Percentiles rank a stretch among this genome's conserved stretches.
Conservation (phyloP, 2,329 filamentous ascomycete species). For the Arthroderma uncinatum region DNA sequence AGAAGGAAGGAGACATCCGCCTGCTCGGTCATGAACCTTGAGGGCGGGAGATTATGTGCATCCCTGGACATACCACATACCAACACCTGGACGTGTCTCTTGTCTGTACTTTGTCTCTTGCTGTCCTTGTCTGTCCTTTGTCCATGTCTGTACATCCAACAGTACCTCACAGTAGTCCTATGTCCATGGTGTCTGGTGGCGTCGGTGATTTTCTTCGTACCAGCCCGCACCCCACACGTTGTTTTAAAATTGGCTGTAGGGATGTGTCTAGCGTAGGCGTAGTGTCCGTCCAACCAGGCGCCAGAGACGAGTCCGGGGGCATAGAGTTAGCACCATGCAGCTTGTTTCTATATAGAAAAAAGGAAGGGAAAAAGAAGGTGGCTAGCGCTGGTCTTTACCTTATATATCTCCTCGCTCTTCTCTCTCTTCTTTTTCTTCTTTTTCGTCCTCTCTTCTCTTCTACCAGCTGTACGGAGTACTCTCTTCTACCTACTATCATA, state of each 20-base stretch:
- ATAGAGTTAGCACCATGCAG: background rate
- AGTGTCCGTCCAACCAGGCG: background rate
- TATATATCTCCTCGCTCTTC: background rate
- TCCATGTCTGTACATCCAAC: too few relatives aligned
- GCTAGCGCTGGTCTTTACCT: too few relatives aligned
- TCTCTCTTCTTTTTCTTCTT: background rate
- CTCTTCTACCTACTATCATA: background rate
- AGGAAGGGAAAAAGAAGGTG: background rate
- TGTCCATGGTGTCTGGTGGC: too few relatives aligned
- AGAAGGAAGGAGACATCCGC: background rate
- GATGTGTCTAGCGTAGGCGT: background rate
- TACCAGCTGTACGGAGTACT: background rate
- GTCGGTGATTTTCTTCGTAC: too few relatives aligned
- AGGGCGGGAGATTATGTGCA: conserved; percentile 3
- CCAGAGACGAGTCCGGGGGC: background rate
- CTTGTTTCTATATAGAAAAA: background rate
- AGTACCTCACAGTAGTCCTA: too few relatives aligned
- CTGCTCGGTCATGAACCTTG: background rate
- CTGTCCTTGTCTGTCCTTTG: too few relatives aligned
- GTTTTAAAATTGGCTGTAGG: background rate
- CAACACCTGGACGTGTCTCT: too few relatives aligned
- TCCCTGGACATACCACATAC: background rate
- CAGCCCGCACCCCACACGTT: background rate
- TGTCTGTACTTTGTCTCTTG: too few relatives aligned
- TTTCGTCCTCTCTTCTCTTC: background rate